Base-by-base conservation (phyloP, 1,139 yeast genomes). In the Kluyveromyces sp. region DNA sequence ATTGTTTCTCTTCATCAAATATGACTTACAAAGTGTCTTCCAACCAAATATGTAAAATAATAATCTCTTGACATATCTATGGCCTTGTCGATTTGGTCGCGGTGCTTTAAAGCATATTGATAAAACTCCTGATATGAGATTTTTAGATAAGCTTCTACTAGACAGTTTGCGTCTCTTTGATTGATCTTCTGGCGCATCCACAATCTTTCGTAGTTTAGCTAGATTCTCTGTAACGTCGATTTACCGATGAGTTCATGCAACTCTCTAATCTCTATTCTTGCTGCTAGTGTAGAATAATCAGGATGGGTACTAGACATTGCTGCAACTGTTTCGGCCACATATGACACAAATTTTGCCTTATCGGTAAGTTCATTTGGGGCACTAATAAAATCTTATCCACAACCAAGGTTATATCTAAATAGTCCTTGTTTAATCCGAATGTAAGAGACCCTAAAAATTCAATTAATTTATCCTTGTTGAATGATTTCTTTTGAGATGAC, bases 261-360 rank as follows among this genome's bases (percentile, higher is more conserved):
- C 67, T 88, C 87, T 40, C 95, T 83, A 43, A 90, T 85, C 34
- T 96, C 96, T 52, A 92, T 82, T 69, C 98, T 82, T 32, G 97
- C 97, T 45, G 97, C 98, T 57, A 92, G 76, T 39, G 81, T 80
- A 41, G 97, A 96, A 60, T 92, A 90, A 69, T 92, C 97, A 26
- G 97, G 97, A 66, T 92, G 98, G 50, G 84, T 79, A 25, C 97
- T 92, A 52, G 97, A 87, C 96, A 90, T 84, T 61, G 86, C 84
- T 39, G 97, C 97, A 48, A 97, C 94, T 37, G 97, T 89, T 70
- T 92, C 98, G 38, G 97, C 96, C 43, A 96, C 95, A 58, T 88
- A 76, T 66, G 85, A 83, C 58, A 86, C 92, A 54, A 90, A 77
- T 67, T 89, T 95, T 51, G 82, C 76, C 47, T 90, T 83, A 56